Conservation (phyloP, 2,329 filamentous ascomycete species). For the Talaromyces funiculosus region DNA sequence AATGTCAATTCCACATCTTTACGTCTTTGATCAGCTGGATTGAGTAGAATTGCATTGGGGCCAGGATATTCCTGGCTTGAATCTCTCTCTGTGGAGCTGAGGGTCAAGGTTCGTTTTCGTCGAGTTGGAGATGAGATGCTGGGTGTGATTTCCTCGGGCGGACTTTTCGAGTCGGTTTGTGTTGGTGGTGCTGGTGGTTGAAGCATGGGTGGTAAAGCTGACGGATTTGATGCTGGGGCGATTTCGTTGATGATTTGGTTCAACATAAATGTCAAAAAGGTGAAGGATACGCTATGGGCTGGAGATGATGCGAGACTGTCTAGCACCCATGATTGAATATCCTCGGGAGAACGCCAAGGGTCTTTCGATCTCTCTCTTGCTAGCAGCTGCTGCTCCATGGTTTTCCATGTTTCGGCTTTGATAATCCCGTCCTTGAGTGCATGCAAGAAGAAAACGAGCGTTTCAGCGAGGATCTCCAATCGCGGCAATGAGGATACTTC, state of each 20-base stretch:
- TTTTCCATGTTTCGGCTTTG: conserved; percentile 62
- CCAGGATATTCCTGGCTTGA: neutral
- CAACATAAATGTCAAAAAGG: conserved; percentile 77
- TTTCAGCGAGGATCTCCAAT: conserved; percentile 68
- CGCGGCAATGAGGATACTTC: conserved; percentile 60
- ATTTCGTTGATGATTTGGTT: conserved; percentile 54
- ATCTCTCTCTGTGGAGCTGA: conserved; percentile 18
- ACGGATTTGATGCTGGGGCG: conserved; percentile 32
- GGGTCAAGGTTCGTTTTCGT: conserved; percentile 22
- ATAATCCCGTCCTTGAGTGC: conserved; percentile 77
- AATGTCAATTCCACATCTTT: conserved; percentile 56
- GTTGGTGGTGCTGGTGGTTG: conserved; percentile 14
- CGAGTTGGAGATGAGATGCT: conserved; percentile 16
- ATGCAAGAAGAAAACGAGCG: conserved; percentile 66
- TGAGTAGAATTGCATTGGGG: conserved; percentile 26
- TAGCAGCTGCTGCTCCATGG: conserved; percentile 56
- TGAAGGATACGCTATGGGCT: conserved; percentile 81
- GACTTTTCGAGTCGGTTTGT: conserved; percentile 10
- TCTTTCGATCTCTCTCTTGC: conserved; percentile 48
- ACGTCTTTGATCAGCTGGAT: conserved; percentile 50
- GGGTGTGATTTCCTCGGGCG: conserved; percentile 12
- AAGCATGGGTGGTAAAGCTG: conserved; percentile 15
- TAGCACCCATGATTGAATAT: conserved; percentile 58
- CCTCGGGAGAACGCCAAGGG: conserved; percentile 45
- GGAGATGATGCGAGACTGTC: conserved; percentile 68